phyloP scores from a whole-genome alignment of 2,329 filamentous ascomycete species.

The Cladosporium sp. region DNA sequence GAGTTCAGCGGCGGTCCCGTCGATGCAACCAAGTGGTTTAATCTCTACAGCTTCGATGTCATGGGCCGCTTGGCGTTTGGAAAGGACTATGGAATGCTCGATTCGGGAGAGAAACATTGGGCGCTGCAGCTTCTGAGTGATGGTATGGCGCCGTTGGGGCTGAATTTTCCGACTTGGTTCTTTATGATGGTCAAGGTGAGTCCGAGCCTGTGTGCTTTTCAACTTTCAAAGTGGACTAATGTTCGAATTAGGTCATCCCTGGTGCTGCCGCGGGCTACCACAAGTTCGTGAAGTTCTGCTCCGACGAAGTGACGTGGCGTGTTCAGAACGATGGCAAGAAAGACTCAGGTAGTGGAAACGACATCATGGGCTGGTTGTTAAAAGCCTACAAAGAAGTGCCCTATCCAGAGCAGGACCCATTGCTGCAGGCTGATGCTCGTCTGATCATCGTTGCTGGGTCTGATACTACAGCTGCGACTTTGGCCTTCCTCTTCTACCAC shows the following conservation, averaged over 20 bases:
- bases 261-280: slow-evolving; percentile 29
- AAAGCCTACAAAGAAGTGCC: slow-evolving; percentile 24
- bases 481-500: slow-evolving; percentile 41
- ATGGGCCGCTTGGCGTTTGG: slow-evolving; percentile 45
- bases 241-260: neutral
- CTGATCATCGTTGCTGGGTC: slow-evolving; percentile 37
- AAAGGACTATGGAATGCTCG: slow-evolving; percentile 38
- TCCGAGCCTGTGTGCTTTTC: too few species aligned
- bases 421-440: slow-evolving; percentile 24
- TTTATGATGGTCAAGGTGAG: slow-evolving; percentile 27
- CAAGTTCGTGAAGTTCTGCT: slow-evolving; percentile 35
- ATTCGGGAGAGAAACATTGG: slow-evolving; percentile 31
- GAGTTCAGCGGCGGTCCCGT: slow-evolving; percentile 28
- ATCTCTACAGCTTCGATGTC: slow-evolving; percentile 42
- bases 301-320: slow-evolving; percentile 29
- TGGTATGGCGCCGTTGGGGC: slow-evolving; percentile 26
- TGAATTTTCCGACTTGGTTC: slow-evolving; percentile 31
- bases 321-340: slow-evolving; percentile 25
- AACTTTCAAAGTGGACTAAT: too few species aligned
- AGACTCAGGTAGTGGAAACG: slow-evolving; percentile 12
- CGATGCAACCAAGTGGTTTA: slow-evolving; percentile 38
- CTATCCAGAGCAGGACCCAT: slow-evolving; percentile 23
- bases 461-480: slow-evolving; percentile 40
- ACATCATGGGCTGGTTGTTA: slow-evolving; percentile 32
- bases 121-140: slow-evolving; percentile 36